Conservation (phyloP, 768 basidiomycete species). For the Paxillus ammoniavirescens region DNA sequence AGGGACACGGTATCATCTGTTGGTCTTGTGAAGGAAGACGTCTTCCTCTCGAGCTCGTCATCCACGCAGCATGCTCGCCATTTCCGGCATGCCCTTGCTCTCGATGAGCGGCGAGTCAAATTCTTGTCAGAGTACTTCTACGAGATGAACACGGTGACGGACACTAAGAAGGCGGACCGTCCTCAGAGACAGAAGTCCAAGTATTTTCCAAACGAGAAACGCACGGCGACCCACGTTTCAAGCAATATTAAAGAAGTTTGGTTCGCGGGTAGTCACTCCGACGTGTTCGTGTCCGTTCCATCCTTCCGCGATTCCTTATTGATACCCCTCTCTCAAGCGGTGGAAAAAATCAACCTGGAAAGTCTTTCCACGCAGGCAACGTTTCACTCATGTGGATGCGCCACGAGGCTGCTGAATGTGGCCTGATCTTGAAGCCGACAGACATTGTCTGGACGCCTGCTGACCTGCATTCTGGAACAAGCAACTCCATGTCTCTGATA, state of each 20-base stretch:
- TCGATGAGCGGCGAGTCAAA: no score
- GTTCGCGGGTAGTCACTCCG: no score
- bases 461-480: slow-evolving; percentile 17
- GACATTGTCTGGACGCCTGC: slow-evolving; percentile 18
- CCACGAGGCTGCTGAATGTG: slow-evolving; percentile 22
- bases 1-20: slow-evolving; percentile 71
- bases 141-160: no score
- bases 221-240: no score
- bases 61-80: slow-evolving; percentile 52
- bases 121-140: no score
- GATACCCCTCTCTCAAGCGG: slow-evolving; percentile 6
- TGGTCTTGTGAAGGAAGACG: slow-evolving; percentile 44
- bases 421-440: slow-evolving; percentile 21
- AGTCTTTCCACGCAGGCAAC: no score
- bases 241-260: no score
- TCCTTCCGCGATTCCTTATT: background rate
- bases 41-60: slow-evolving; percentile 51
- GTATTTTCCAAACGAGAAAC: no score
- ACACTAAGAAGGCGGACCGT: no score
- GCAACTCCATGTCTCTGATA: slow-evolving; percentile 12
- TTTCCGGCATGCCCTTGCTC: slow-evolving; percentile 56
- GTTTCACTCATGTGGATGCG: no score
- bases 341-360: slow-evolving; percentile 7
- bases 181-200: no score
- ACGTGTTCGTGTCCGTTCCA: background rate